These are phyloP conservation scores for Trichopus zeylanicus DNA, from an alignment of 116 monocot species.

Conservation along the genomic window DNA sequence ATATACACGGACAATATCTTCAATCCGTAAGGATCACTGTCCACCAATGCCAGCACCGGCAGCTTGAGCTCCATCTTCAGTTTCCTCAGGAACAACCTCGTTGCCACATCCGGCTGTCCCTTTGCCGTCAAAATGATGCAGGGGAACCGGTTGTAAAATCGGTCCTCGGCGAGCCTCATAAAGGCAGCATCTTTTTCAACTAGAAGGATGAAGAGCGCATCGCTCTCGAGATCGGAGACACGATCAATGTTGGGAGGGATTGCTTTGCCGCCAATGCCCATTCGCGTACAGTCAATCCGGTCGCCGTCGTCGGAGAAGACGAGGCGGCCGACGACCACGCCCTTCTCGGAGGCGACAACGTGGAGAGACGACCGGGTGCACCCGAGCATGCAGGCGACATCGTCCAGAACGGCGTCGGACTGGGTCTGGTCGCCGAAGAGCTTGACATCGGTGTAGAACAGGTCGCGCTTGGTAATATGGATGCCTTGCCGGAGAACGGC, in stretches of 20 bases:
- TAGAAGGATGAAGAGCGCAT: slow-evolving; percentile 90
- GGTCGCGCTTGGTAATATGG: slow-evolving; percentile 97
- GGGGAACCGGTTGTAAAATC: slow-evolving; percentile 96
- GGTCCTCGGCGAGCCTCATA: slow-evolving; percentile 94
- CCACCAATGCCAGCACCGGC: slow-evolving; percentile 88
- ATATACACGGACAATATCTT: slow-evolving; percentile 97
- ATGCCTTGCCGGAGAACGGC: slow-evolving; percentile 66
- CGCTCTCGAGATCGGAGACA: slow-evolving; percentile 68
- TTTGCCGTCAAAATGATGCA: slow-evolving; percentile 95
- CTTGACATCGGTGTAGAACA: slow-evolving; percentile 99
- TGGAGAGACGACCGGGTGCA: slow-evolving; percentile 91
- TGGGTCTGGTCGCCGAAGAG: slow-evolving; percentile 92
- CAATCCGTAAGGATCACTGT: slow-evolving; percentile 93
- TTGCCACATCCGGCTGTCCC: slow-evolving; percentile 97
- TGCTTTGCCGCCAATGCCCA: slow-evolving; percentile 98
- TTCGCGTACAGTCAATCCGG: slow-evolving; percentile 85
- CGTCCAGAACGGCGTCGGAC: slow-evolving; percentile 92
- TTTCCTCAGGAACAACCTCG: slow-evolving; percentile 71
- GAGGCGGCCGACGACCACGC: slow-evolving; percentile 89
- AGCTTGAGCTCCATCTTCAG: slow-evolving; percentile 84
- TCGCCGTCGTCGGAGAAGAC: slow-evolving; percentile 86
- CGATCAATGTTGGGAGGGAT: slow-evolving; percentile 98
- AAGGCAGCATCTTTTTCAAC: slow-evolving; percentile 99
- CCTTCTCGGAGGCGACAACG: slow-evolving; percentile 97
- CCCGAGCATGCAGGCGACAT: slow-evolving; percentile 93